Evolutionary conservation across 257 asterid species (phyloP), one percentile per base, ranked within the genome.

Genomic region (Przewalskia tangutica): DNA sequence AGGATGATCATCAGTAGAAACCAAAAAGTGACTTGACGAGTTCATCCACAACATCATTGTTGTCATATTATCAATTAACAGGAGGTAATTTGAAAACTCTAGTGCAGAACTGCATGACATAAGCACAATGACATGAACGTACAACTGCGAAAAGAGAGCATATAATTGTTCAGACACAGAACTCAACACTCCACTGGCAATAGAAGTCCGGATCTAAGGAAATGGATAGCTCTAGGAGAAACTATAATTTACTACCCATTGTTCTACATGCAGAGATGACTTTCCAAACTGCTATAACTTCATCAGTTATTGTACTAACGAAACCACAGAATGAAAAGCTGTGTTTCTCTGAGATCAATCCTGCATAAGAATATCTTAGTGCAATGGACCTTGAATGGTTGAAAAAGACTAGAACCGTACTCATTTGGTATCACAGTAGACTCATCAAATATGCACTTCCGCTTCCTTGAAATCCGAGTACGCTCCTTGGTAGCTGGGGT

Each of bases 401-500:
- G 27, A 81, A 76, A 32, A 81, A 34, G 77, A 34, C 23, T 5
- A 13, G 20, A 70, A 83, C 78, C 91, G 6, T 91, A 95, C 99
- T 76, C 67, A 55, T 91, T 89, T 65, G 93, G 60, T 73, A 95
- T 34, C 70, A 88, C 85, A 17, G 85, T 54, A 81, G 86, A 77
- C 9, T 54, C 84, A 85, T 92, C 99, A 66, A 84, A 59, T 79
- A 86, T 23, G 82, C 88, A 77, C 85, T 88, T 94, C 66, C 90
- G 89, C 90, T 91, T 94, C 91, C 85, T 91, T 68, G 70, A 81
- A 85, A 87, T 84, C 70, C 83, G 89, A 6, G 82, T 77, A 44
- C 81, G 85, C 86, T 95, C 97, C 84, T 81, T 91, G 75, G 86
- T 67, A 68, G 95, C 97, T 18, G 99, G 98, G 67, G 98, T 94